Evolutionary conservation across 352 stramenopile species (phyloP), one percentile per base, ranked within the genome.

Genomic region (Globisporangium echinulatum): DNA sequence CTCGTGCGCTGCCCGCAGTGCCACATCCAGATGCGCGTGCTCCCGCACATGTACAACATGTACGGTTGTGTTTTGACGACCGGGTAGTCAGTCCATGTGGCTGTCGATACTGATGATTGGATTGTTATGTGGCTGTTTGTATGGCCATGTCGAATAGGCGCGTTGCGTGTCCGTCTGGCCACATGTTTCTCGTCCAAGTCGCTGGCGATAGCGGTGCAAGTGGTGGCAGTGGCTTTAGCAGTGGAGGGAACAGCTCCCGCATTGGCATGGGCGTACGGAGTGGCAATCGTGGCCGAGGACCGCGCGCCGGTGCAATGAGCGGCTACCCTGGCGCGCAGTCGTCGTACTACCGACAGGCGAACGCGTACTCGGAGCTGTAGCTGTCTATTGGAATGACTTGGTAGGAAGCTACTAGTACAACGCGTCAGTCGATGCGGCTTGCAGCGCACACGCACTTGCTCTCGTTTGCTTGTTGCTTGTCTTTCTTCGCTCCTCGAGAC

Each of bases 1-100:
- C 78, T 94, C 42, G 85, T 94, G 54, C 82, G 81, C 19, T 94
- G 85, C 62, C 85, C 85, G 9, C 80, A 91, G 59, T 94, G 85
- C 58, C 85, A 91, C 42, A 92, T 94, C 61, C 82, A 94, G 62
- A 92, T 94, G 82, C 80, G 85, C 17, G 85, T 94, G 51, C 72
- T 94, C 2, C 85, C 85, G 7, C 80, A 94, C 63, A 94, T 94
- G 85, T 94, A 92, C 66, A 94, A 94, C 77, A 90, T 94, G 84
- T 92, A 83, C 43, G 79, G 78, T 36, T 25, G 46, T 4, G 14
- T 36, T 14, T 17, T 8, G 25, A 33, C 25, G 25, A 33, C 25
- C 2, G 25, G 25, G 25, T 33, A 33, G 25, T 33, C 25, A 33
- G 25, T 33, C 25, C 25, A 33, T 33, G 25, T 33, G 25, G 25